Percentiles rank a stretch among this genome's conserved stretches.
These are phyloP conservation scores for Gynandropsis gynandra DNA, from an alignment of 345 rosid species.

Conservation along the genomic window DNA sequence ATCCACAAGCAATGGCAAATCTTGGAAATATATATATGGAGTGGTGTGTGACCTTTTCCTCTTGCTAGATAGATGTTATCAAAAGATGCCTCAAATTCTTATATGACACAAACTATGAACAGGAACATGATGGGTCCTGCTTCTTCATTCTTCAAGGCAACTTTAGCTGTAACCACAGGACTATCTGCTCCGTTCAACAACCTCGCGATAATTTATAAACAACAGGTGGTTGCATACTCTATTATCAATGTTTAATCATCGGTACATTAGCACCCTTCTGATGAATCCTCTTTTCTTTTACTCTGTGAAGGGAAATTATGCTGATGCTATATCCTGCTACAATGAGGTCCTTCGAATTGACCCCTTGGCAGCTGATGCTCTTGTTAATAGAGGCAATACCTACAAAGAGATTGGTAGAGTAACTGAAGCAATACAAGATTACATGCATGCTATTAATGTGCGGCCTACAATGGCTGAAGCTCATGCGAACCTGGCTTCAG, in stretches of 20 bases:
- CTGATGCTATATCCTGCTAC: constrained; percentile 95
- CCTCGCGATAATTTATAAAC: constrained; percentile 94
- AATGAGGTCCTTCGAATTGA: constrained; percentile 96
- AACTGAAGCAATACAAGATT: constrained; percentile 93
- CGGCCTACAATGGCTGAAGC: constrained; percentile 98
- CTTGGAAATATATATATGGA: constrained; percentile 98
- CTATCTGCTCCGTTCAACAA: constrained; percentile 95
- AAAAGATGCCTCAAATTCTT: background rate
- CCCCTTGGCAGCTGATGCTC: constrained; percentile 97
- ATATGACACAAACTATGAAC: constrained; percentile 18
- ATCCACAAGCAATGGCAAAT: constrained; percentile 95
- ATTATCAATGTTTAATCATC: constrained; percentile 8
- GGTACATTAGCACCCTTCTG: background rate
- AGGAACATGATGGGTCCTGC: constrained; percentile 88
- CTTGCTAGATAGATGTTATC: background rate
- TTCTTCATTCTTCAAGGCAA: constrained; percentile 78
- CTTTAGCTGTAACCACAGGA: constrained; percentile 85
- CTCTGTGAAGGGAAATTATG: constrained; percentile 71
- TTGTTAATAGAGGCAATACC: constrained; percentile 94
- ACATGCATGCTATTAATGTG: constrained; percentile 64
- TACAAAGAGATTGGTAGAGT: constrained; percentile 95
- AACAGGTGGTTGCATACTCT: constrained; percentile 52
- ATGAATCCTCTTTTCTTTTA: constrained; percentile 7
- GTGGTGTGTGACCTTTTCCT: constrained; percentile 43
- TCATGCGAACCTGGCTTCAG: constrained; percentile 99